Evolutionary conservation across 2,329 filamentous ascomycete species (phyloP), one percentile per base, ranked within the genome.

Genomic region (Ceratocystis huliohia): DNA sequence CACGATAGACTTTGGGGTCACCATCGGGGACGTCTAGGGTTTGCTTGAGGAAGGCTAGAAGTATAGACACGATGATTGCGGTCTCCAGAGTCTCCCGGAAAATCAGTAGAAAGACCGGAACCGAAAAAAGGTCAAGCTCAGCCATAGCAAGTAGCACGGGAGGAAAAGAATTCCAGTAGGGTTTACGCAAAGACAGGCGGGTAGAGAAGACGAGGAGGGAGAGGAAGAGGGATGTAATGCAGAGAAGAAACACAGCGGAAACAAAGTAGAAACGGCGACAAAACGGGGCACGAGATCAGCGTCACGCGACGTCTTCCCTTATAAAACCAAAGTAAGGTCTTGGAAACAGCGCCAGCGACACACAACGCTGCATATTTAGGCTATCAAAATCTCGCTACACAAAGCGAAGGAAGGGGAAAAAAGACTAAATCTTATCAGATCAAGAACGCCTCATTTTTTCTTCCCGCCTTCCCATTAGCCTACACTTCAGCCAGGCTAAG

Each of bases 71-170:
- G 71, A 96, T 89, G 72, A 96, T 91, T 72, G 83, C 86, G 0
- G 88, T 88, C 78, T 96, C 91, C 61, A 96, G 78, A 46, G 85
- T 85, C 77, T 96, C 91, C 73, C 91, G 86, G 74, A 96, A 94
- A 77, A 89, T 86, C 74, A 96, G 89, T 78, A 96, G 92, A 78
- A 96, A 96, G 66, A 96, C 84, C 69, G 88, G 88, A 22, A 91
- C 84, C 69, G 88, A 83, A 75, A 91, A 91, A 66, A 91, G 85
- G 73, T 88, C 83, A 68, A 82, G 80, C 74, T 86, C 85, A 77
- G 83, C 86, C 70, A 63, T 74, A 45, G 25, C 22, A 17, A n/a
- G 6, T 13, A 20, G 13, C 22, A 28, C 2, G 33, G 3, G 28
- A 41, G 15, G 4, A 28, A 25, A 30, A 30, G 28, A 25, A 33